phyloP scores from a whole-genome alignment of 257 asterid species.

The Capsicum pubescens region DNA sequence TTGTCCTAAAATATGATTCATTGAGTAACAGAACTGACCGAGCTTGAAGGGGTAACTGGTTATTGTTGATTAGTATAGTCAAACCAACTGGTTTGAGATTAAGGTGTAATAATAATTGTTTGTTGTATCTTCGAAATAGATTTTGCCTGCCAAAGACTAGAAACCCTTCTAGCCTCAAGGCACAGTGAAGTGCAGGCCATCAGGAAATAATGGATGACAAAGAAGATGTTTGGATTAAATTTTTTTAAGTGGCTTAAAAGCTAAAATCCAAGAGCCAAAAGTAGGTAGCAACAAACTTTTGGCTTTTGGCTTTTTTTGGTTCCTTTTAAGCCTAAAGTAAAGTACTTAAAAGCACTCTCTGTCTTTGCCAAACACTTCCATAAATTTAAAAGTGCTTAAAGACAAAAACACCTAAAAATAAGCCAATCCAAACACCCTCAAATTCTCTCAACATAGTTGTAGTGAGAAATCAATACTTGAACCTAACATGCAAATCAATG shows the following conservation, averaged over 20 bases:
- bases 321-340: too few relatives aligned
- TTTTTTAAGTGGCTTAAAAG: too few relatives aligned
- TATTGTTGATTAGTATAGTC: not conserved
- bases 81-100: not conserved
- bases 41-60: not conserved
- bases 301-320: too few relatives aligned
- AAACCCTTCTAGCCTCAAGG: not conserved
- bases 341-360: too few relatives aligned
- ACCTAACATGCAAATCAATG: not conserved
- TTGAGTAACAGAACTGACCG: not conserved
- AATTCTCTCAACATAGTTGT: not conserved
- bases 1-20: not conserved
- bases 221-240: too few relatives aligned
- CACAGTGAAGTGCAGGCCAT: not conserved
- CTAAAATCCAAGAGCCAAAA: too few relatives aligned
- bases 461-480: not conserved
- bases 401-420: too few relatives aligned
- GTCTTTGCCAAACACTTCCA: too few relatives aligned
- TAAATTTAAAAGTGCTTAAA: too few relatives aligned
- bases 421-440: too few relatives aligned
- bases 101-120: not conserved
- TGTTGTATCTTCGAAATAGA: not conserved
- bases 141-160: constrained; percentile 13
- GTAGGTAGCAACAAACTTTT: too few relatives aligned
- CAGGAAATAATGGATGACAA: not conserved